Percentiles rank a stretch among this genome's conserved stretches.
Evolutionary conservation across 1,284 basidiomycete genomes (phyloP).

Genomic region (Apiotrichum gamsii): DNA sequence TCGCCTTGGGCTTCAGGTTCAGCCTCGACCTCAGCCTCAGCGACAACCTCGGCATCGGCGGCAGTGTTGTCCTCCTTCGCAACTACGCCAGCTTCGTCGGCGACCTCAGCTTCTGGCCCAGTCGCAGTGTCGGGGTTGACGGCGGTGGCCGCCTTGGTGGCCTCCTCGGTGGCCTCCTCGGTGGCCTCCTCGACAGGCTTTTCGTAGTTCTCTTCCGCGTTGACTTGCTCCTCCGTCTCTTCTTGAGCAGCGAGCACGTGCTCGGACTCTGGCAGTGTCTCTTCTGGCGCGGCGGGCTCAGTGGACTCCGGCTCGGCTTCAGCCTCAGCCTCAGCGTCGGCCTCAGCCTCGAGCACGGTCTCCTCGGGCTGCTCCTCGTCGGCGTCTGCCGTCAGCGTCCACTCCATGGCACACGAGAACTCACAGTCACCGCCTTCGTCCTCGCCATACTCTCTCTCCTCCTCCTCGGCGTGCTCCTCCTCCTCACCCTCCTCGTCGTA

Average conservation of each 20-base stretch:
- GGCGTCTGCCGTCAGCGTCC: background rate
- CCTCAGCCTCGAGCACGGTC: constrained; percentile 8
- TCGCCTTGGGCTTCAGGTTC: background rate
- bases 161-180: too few relatives aligned
- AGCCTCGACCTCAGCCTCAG: background rate
- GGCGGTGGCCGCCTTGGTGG: too few relatives aligned
- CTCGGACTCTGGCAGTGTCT: too few relatives aligned
- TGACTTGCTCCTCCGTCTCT: background rate
- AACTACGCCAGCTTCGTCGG: background rate
- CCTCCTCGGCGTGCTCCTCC: constrained; percentile 4
- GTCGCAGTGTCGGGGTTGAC: too few relatives aligned
- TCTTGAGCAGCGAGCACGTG: too few relatives aligned
- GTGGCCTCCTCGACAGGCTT: background rate
- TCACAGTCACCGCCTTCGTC: background rate
- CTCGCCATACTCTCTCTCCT: constrained; percentile 8
- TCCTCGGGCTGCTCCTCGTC: constrained; percentile 1
- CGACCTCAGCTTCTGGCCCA: constrained; percentile 1
- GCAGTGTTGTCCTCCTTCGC: background rate
- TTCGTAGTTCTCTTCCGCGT: constrained; percentile 5
- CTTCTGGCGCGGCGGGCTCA: too few relatives aligned
- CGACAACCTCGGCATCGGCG: background rate
- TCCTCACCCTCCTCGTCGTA: constrained; percentile 8
- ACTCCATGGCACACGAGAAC: background rate
- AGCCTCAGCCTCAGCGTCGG: background rate
- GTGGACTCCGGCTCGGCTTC: background rate